A percentile compares a stretch with the other conserved stretches of the same genome.
phyloP scores from a whole-genome alignment of 2,329 filamentous ascomycete genomes.

The Sporothrix pallida region DNA sequence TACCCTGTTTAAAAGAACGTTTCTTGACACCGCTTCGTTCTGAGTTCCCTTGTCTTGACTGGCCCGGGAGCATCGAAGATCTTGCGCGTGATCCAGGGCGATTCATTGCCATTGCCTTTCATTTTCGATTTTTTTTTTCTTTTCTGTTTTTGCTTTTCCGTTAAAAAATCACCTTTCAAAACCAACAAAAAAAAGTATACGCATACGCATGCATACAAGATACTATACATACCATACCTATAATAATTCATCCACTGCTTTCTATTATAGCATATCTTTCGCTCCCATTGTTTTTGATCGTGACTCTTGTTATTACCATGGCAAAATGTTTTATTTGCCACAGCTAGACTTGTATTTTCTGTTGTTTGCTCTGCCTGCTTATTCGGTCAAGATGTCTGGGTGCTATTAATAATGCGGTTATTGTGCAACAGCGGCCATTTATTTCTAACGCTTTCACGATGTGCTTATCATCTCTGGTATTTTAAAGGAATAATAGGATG shows the following conservation, averaged over 20 bases:
- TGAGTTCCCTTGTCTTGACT: neutral
- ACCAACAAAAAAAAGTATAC: slow-evolving; percentile 28
- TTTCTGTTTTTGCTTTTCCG: neutral
- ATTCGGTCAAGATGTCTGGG: too few species aligned
- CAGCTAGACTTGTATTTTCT: too few species aligned
- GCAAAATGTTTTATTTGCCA: neutral
- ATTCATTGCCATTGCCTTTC: slow-evolving; percentile 25
- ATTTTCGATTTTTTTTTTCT: slow-evolving; percentile 28
- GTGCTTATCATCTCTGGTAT: too few species aligned
- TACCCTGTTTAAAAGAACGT: slow-evolving; percentile 37
- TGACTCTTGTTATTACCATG: neutral
- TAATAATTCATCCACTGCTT: slow-evolving; percentile 31
- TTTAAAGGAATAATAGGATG: too few species aligned
- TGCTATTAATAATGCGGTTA: too few species aligned
- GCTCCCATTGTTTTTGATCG: neutral
- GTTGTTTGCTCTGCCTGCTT: too few species aligned
- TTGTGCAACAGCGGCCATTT: too few species aligned
- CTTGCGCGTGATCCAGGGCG: neutral
- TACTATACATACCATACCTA: slow-evolving; percentile 27
- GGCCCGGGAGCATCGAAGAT: neutral
- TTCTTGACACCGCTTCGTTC: neutral
- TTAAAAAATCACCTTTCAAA: slow-evolving; percentile 9
- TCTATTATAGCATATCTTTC: neutral
- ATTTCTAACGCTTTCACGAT: too few species aligned
- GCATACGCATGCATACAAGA: neutral